A percentile compares a stretch with the other conserved stretches of the same genome.
Conservation (phyloP, 306 rosid genomes). For the Cucurbita argyrosperma region DNA sequence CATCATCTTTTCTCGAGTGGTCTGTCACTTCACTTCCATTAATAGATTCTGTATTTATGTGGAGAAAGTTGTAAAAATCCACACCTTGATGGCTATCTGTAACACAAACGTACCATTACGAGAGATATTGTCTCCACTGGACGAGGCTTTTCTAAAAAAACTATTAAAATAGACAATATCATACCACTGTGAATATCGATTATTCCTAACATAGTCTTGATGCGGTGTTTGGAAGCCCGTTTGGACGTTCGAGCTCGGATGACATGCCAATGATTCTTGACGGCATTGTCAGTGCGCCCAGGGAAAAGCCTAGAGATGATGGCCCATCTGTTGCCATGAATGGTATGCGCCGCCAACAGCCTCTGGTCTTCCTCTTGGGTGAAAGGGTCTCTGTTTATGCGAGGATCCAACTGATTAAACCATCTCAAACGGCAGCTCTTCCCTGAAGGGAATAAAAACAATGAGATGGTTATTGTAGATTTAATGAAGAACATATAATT, state of each 20-base stretch:
- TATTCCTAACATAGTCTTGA: too few relatives aligned
- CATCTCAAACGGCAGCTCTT: constrained; percentile 97
- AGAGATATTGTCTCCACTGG: too few relatives aligned
- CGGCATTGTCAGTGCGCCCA: constrained; percentile 87
- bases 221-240: constrained; percentile 24
- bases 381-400: constrained; percentile 74
- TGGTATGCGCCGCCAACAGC: constrained; percentile 53
- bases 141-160: too few relatives aligned
- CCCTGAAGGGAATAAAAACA: constrained; percentile 18
- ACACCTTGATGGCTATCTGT: not conserved
- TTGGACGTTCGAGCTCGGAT: constrained; percentile 73
- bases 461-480: too few relatives aligned
- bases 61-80: constrained; percentile 78
- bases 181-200: too few relatives aligned
- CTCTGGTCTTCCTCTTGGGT: constrained; percentile 83
- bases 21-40: constrained; percentile 66
- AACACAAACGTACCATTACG: not conserved
- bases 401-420: constrained; percentile 90
- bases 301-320: constrained; percentile 87
- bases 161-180: too few relatives aligned
- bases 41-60: constrained; percentile 49
- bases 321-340: constrained; percentile 90
- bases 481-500: too few relatives aligned
- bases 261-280: constrained; percentile 96
- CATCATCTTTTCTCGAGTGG: constrained; percentile 51